phyloP scores from a whole-genome alignment of 352 stramenopile species.

The Sclerospora graminicola region DNA sequence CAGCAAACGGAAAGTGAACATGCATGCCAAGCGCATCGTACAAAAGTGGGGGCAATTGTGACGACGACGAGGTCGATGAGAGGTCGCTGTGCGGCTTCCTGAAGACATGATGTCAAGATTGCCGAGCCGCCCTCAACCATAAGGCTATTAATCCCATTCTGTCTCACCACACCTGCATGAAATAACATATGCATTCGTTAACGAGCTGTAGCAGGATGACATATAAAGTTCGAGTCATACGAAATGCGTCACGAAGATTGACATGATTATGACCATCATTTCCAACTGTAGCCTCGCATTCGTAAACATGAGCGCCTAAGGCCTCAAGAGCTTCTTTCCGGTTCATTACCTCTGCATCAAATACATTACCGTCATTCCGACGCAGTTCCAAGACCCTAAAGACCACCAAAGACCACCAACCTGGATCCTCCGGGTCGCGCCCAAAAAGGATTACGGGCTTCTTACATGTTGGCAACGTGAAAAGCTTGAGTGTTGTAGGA shows the following conservation, averaged over 20 bases:
- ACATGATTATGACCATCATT: slow-evolving; percentile 22
- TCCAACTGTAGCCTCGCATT: slow-evolving; percentile 18
- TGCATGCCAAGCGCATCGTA: slow-evolving; percentile 15
- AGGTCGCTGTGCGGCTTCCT: slow-evolving; percentile 20
- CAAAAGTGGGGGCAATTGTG: slow-evolving; percentile 73
- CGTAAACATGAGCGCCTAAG: slow-evolving; percentile 34
- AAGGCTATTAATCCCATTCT: slow-evolving; percentile 40
- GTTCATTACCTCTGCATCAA: slow-evolving; percentile 21
- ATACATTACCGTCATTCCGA: neutral
- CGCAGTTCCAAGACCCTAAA: neutral
- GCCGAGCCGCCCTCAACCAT: slow-evolving; percentile 79
- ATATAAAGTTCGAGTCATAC: slow-evolving; percentile 14
- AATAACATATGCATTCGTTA: neutral
- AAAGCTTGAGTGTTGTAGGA: slow-evolving; percentile 61
- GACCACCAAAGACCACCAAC: slow-evolving; percentile 2
- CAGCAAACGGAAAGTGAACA: neutral
- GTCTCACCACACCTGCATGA: slow-evolving; percentile 23
- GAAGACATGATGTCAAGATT: slow-evolving; percentile 66
- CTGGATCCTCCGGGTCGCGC: slow-evolving; percentile 12
- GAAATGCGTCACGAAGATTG: slow-evolving; percentile 46
- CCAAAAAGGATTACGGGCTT: slow-evolving; percentile 63
- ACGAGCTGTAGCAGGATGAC: neutral
- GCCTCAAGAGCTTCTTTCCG: slow-evolving; percentile 31
- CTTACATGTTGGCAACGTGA: slow-evolving; percentile 50
- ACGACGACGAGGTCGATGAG: slow-evolving; percentile 63